A percentile compares a stretch with the other conserved stretches of the same genome.
phyloP scores from a whole-genome alignment of 139 green algal genomes.

The Asterochloris sp. region DNA sequence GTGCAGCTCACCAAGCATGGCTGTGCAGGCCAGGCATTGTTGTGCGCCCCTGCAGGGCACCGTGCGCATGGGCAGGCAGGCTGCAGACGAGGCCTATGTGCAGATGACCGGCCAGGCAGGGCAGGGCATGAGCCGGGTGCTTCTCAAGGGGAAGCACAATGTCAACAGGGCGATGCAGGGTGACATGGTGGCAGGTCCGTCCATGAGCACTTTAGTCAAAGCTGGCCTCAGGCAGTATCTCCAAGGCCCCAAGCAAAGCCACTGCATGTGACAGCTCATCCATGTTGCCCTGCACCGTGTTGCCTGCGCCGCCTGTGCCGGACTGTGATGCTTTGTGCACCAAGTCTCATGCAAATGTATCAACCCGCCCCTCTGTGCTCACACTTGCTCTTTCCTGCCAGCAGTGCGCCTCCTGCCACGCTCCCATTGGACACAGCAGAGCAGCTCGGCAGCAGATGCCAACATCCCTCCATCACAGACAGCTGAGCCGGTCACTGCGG shows the following conservation, averaged over 20 bases:
- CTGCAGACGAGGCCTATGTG: background rate
- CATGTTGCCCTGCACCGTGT: background rate
- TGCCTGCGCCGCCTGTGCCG: background rate
- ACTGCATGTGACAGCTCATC: background rate
- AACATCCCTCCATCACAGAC: background rate
- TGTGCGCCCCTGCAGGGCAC: background rate
- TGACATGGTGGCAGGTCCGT: conserved; percentile 3
- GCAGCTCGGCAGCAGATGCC: background rate
- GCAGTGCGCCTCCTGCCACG: conserved; percentile 6
- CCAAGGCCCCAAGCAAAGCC: background rate
- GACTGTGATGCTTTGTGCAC: background rate
- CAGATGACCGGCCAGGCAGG: background rate
- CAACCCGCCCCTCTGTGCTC: too few species aligned
- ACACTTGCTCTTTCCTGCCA: background rate
- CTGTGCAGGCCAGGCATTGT: background rate
- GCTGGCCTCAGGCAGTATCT: background rate
- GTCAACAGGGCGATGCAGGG: conserved; percentile 11
- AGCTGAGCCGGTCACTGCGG: background rate
- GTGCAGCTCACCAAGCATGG: background rate
- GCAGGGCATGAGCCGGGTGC: background rate
- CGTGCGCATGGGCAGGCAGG: conserved; percentile 6
- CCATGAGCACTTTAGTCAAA: background rate
- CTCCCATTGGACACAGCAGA: background rate
- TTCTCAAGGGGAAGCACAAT: background rate
- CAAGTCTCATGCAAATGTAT: background rate